Evolutionary conservation across 1,139 yeast species (phyloP), one percentile per base, ranked within the genome.

Genomic region (Magnusiomyces suaveolens): DNA sequence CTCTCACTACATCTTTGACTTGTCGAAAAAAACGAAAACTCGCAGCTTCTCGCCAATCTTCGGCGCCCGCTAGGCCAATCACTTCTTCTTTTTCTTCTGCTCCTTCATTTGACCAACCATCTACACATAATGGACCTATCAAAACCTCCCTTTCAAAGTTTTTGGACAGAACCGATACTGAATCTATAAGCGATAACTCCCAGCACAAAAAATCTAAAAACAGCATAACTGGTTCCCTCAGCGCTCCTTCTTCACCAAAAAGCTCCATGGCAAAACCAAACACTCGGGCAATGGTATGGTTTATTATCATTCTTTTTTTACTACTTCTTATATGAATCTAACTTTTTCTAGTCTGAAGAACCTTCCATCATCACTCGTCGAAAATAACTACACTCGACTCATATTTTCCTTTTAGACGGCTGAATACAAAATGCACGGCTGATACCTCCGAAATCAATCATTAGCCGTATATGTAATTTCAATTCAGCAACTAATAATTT

Each of bases 101-200:
- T 12, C 6, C 36, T 29, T 8, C 36, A 29, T 29, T 12, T 6
- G 6, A 8, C 6, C 12, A 29, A 29, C 36, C 36, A 29, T 29
- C 36, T 29, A 29, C 12, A 6, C 6, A 29, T 29, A 61, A 46
- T 62, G 58, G 25, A 60, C 57, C 8, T 53, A 56, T 16, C 61
- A 64, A 63, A 51, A 60, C 62, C 18, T 66, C 64, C 46, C 65
- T 64, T 12, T 59, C 64, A 23, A 63, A 64, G 54, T 64, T 64
- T 48, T 56, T 64, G 43, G 64, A 62, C 33, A 43, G 63, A 24
- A 54, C 57, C 18, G 56, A 54, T 29, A 46, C 43, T 8, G 16
- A 25, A 10, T 10, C 43, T n/a, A 12, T 6, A 8, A 12, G 36
- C 36, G 6, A 8, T 29, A 12, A 6, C n/a, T n/a, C n/a, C n/a